phyloP scores from a whole-genome alignment of 2,329 filamentous ascomycete genomes.

The Cytospora piceae region DNA sequence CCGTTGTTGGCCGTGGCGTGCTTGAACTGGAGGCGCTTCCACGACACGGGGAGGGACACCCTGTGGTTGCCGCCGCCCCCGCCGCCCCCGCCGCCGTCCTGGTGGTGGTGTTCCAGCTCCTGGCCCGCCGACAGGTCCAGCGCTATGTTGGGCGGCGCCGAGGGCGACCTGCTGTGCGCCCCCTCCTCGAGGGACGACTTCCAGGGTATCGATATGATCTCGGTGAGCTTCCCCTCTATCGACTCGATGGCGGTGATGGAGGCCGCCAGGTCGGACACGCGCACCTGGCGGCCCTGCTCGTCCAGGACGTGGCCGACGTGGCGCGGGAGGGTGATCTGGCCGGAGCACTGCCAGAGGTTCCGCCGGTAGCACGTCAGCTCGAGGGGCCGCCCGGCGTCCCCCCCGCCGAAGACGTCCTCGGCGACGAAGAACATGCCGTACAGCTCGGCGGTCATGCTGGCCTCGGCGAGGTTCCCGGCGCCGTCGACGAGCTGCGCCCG shows the following conservation, averaged over 20 bases:
- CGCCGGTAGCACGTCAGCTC: constrained; percentile 94
- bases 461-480: constrained; percentile 63
- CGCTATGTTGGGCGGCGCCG: constrained; percentile 57
- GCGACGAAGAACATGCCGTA: constrained; percentile 90
- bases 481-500: constrained; percentile 69
- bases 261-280: constrained; percentile 77
- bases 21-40: constrained; percentile 94
- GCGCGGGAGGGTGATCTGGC: constrained; percentile 78
- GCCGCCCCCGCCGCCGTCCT: no score
- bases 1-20: constrained; percentile 97
- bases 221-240: constrained; percentile 87
- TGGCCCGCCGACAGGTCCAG: constrained; percentile 61
- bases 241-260: constrained; percentile 87
- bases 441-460: constrained; percentile 73
- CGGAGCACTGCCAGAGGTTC: constrained; percentile 94
- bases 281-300: constrained; percentile 78
- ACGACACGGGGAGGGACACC: constrained; percentile 81
- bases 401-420: constrained; percentile 74
- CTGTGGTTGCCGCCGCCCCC: no score
- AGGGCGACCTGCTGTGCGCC: constrained; percentile 45
- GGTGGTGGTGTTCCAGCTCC: constrained; percentile 75
- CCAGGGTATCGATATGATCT: constrained; percentile 97
- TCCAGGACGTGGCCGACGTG: constrained; percentile 69
- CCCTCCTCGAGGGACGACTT: constrained; percentile 65
- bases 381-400: constrained; percentile 61